Conservation (phyloP, 169 alveolate genomes). For the Plasmodium coatneyi region DNA sequence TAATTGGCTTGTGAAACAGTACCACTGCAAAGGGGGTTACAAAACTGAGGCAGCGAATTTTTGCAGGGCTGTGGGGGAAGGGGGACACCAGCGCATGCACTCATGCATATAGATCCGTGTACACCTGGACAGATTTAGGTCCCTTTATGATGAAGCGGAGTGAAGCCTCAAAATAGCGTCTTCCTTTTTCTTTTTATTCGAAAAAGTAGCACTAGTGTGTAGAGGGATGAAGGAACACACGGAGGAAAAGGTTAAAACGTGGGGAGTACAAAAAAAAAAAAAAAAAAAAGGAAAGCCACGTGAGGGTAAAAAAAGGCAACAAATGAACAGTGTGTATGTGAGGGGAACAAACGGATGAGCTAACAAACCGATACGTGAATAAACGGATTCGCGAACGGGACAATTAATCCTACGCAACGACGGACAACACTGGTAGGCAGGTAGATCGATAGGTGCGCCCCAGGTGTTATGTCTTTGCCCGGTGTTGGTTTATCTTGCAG, state of each 20-base stretch:
- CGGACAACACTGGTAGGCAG: neutral
- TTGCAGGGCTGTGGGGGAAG: neutral
- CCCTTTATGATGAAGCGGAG: neutral
- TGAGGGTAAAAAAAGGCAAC: neutral
- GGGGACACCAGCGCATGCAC: neutral
- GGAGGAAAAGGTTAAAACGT: neutral
- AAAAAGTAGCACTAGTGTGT: neutral
- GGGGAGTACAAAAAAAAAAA: neutral
- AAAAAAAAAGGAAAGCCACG: neutral
- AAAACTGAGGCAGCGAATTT: neutral
- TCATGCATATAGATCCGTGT: neutral
- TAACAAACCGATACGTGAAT: neutral
- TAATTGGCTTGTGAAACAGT: neutral
- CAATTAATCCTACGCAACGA: neutral
- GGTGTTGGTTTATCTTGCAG: neutral
- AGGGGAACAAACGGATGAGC: neutral
- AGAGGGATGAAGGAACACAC: neutral
- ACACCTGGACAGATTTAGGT: neutral
- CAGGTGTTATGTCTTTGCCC: neutral
- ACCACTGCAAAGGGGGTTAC: neutral
- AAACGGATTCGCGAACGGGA: neutral
- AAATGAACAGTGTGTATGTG: neutral
- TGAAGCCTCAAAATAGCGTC: neutral
- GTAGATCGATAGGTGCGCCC: neutral
- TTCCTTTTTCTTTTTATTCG: neutral